Percentiles rank a stretch among this genome's conserved stretches.
phyloP scores from a whole-genome alignment of 2,329 filamentous ascomycete species.

The Xylariaceae sp. region DNA sequence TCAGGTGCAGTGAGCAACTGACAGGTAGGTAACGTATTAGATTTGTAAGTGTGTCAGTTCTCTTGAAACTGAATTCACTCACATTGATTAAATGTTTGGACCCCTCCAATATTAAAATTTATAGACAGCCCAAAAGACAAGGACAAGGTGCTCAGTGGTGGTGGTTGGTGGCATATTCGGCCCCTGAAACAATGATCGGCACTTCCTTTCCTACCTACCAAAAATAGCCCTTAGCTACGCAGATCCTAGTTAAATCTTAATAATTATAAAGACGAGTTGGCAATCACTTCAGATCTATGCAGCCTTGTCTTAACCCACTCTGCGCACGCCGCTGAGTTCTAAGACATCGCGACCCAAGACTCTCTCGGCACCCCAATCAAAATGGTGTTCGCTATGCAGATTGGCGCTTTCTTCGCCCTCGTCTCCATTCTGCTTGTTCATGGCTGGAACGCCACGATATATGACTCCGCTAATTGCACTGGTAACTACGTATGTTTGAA shows the following conservation, averaged over 20 bases:
- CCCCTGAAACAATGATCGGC: slow-evolving; percentile 24
- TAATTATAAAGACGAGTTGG: slow-evolving; percentile 7
- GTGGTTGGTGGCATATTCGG: slow-evolving; percentile 17
- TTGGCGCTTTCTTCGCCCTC: slow-evolving; percentile 17
- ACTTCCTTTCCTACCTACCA: slow-evolving; percentile 7
- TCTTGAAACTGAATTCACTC: too few species aligned
- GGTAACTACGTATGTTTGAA: slow-evolving; percentile 21
- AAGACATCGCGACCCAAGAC: not conserved
- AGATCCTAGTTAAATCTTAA: slow-evolving; percentile 11
- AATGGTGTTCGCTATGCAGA: slow-evolving; percentile 20
- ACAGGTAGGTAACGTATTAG: too few species aligned
- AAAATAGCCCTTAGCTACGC: slow-evolving; percentile 8
- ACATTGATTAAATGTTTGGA: too few species aligned
- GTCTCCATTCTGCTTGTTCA: slow-evolving; percentile 12
- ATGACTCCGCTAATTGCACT: slow-evolving; percentile 21
- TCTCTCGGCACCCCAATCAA: not conserved
- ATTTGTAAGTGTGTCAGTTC: too few species aligned
- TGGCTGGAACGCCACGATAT: slow-evolving; percentile 28
- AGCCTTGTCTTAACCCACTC: too few species aligned
- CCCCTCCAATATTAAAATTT: too few species aligned
- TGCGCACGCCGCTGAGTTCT: not conserved
- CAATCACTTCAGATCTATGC: too few species aligned
- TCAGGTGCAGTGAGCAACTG: too few species aligned
- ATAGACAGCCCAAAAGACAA: too few species aligned
- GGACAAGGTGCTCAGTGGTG: slow-evolving; percentile 3